phyloP scores from a whole-genome alignment of 2,329 filamentous ascomycete genomes.

The Fusarium burgessii region DNA sequence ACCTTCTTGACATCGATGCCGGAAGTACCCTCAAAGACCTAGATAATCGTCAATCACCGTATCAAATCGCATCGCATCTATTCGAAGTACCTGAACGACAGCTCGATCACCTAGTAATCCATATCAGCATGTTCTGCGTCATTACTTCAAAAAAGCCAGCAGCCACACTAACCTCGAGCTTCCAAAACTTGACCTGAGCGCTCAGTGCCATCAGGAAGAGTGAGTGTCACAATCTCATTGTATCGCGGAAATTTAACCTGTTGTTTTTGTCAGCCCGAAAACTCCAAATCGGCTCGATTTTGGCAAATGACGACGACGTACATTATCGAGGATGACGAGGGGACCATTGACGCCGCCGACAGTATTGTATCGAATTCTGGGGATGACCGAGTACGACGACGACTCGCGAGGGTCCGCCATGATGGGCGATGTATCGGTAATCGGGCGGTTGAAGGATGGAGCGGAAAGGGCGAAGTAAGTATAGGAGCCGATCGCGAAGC shows the following conservation, averaged over 20 bases:
- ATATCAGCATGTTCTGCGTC: constrained; percentile 38
- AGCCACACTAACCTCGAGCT: constrained; percentile 79
- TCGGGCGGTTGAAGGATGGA: constrained; percentile 29
- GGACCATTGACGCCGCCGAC: constrained; percentile 98
- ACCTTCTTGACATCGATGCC: constrained; percentile 99
- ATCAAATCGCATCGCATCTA: constrained; percentile 17
- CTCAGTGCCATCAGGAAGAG: constrained; percentile 93
- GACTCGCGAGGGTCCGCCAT: constrained; percentile 70
- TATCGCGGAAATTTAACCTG: constrained; percentile 97
- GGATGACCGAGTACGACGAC: constrained; percentile 70
- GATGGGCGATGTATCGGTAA: constrained; percentile 46
- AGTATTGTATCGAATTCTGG: constrained; percentile 91
- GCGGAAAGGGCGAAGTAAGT: constrained; percentile 30
- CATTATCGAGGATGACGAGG: constrained; percentile 97
- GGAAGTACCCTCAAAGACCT: constrained; percentile 97
- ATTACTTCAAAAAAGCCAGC: constrained; percentile 5
- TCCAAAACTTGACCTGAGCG: constrained; percentile 96
- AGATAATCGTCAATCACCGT: constrained; percentile 47
- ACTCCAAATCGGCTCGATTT: constrained; percentile 2
- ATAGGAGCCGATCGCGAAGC: constrained; percentile 37
- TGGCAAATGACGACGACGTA: constrained; percentile 51
- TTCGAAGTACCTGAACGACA: constrained; percentile 83
- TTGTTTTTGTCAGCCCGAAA: constrained; percentile 45
- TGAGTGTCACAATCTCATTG: constrained; percentile 98
- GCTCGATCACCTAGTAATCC: constrained; percentile 80